Conservation (phyloP, 1,139 yeast species). For the Geotrichum siamense region DNA sequence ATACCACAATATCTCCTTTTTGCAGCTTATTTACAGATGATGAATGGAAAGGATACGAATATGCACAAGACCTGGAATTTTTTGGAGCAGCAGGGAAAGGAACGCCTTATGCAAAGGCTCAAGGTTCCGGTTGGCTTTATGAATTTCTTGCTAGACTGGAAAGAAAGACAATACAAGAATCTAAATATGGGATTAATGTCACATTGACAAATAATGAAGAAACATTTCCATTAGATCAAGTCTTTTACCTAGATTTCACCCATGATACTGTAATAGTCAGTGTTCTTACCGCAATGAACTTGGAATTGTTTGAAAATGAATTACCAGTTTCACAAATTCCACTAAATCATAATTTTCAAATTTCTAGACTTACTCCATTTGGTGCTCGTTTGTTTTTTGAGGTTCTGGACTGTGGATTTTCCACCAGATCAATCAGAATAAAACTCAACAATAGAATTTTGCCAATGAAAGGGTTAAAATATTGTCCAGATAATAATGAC, state of each 20-base stretch:
- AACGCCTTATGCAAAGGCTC: conserved; percentile 36
- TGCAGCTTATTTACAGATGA: conserved; percentile 44
- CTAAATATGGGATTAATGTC: conserved; percentile 34
- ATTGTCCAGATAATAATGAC: conserved; percentile 32
- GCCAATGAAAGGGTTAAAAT: conserved; percentile 34
- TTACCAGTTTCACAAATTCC: conserved; percentile 34
- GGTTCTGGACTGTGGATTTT: conserved; percentile 31
- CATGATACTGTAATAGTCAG: conserved; percentile 39
- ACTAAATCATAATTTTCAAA: conserved; percentile 37
- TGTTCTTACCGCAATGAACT: conserved; percentile 38
- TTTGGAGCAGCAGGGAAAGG: conserved; percentile 38
- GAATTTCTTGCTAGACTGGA: conserved; percentile 37
- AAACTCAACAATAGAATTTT: conserved; percentile 38
- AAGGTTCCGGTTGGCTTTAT: conserved; percentile 39
- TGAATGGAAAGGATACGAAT: conserved; percentile 46
- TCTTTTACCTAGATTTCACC: conserved; percentile 40
- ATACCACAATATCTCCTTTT: conserved; percentile 40
- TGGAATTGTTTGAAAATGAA: conserved; percentile 34
- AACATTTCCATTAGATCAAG: conserved; percentile 39
- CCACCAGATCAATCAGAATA: conserved; percentile 29
- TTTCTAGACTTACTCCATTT: conserved; percentile 40
- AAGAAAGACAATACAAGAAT: conserved; percentile 25
- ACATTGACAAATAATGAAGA: conserved; percentile 30
- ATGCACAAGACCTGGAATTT: conserved; percentile 40
- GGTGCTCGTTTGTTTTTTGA: conserved; percentile 40